Percentiles rank a stretch among this genome's conserved stretches.
Conservation (phyloP, 805 yeast species). For the Cyberlindnera mycetangii region DNA sequence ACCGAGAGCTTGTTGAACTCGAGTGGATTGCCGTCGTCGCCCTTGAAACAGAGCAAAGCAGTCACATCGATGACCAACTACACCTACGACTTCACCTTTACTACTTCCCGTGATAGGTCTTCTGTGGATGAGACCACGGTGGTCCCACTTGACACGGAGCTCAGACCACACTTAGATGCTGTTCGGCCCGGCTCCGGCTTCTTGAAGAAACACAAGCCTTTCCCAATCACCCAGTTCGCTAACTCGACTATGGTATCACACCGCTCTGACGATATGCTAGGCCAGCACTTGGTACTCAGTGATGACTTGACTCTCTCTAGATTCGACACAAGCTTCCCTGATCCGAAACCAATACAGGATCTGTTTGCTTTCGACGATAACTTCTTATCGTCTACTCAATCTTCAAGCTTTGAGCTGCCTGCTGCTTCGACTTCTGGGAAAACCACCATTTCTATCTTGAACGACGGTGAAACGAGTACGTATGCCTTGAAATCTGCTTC, state of each 20-base stretch:
- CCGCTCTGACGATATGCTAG: background rate
- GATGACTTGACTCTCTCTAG: conserved; percentile 15
- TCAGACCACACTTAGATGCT: conserved; percentile 5
- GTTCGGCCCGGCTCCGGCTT: conserved; percentile 6
- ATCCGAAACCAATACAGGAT: conserved; percentile 18
- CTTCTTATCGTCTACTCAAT: conserved; percentile 14
- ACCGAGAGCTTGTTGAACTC: too few species aligned
- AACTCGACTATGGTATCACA: background rate
- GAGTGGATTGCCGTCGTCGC: conserved; percentile 3
- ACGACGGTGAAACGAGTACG: background rate
- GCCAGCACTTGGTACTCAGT: conserved; percentile 5
- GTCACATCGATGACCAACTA: background rate
- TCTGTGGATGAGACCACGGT: conserved; percentile 5
- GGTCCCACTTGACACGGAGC: conserved; percentile 13
- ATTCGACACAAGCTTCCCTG: conserved; percentile 22
- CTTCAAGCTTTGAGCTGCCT: background rate
- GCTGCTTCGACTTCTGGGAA: background rate
- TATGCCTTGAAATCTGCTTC: background rate
- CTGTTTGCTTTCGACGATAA: conserved; percentile 15
- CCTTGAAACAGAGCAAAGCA: conserved; percentile 1
- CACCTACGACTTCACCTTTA: conserved; percentile 1
- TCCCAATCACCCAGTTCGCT: background rate
- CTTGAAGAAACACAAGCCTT: background rate
- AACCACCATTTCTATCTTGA: background rate
- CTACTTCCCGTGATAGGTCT: background rate